Evolutionary conservation across 176 grass and related monocot genomes (phyloP).

Genomic region (Urochloa ruziziensis): DNA sequence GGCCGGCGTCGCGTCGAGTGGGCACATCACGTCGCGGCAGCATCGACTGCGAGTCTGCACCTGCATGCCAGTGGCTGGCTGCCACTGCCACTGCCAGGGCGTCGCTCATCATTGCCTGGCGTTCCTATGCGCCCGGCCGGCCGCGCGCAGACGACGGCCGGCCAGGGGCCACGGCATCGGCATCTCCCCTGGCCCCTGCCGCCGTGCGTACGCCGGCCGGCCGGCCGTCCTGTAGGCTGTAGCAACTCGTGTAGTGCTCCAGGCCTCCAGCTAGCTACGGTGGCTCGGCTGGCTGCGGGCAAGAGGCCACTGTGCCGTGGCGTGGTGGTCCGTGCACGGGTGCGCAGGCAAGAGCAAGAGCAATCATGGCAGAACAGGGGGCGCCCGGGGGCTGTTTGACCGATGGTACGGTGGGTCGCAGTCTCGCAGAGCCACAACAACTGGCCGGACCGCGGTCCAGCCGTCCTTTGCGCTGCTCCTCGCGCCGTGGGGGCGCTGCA

Average conservation of each 20-base stretch:
- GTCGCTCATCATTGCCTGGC: conserved; percentile 10
- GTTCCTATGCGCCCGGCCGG: background rate
- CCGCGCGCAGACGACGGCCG: background rate
- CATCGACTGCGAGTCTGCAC: background rate
- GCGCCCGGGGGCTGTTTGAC: background rate
- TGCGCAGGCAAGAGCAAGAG: background rate
- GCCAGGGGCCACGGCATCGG: background rate
- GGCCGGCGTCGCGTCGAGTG: background rate
- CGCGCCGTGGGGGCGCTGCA: too few relatives aligned
- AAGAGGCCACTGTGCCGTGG: conserved; percentile 9
- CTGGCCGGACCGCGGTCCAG: too few relatives aligned
- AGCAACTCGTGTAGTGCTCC: conserved; percentile 15
- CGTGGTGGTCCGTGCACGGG: conserved; percentile 20
- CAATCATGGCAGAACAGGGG: conserved; percentile 7
- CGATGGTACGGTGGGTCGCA: background rate
- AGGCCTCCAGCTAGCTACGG: background rate
- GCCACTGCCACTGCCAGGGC: background rate
- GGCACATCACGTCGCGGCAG: background rate
- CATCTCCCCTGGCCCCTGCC: background rate
- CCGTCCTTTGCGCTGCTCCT: too few relatives aligned
- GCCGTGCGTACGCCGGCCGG: background rate
- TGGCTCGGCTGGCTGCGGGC: background rate
- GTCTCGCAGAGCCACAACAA: too few relatives aligned
- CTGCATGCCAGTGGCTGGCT: background rate
- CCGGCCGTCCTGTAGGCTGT: background rate